Percentiles rank a stretch among this genome's conserved stretches.
Conservation (phyloP, 1,139 yeast species). For the Lodderomyces theae region DNA sequence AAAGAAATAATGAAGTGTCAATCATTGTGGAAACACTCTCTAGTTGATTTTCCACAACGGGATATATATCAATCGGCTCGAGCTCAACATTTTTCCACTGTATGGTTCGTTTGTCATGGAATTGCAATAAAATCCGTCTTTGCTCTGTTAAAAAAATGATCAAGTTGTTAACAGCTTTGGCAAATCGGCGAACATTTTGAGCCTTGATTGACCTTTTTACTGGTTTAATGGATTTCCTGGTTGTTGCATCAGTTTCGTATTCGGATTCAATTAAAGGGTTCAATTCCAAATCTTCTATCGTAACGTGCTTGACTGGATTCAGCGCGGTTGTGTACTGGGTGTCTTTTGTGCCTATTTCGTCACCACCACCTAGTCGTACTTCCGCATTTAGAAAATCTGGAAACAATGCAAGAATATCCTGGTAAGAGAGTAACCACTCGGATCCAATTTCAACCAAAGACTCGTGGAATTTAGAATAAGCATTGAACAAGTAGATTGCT, state of each 20-base stretch:
- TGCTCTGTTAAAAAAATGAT: conserved; percentile 58
- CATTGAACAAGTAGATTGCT: conserved; percentile 33
- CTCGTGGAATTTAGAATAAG: conserved; percentile 38
- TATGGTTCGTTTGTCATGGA: conserved; percentile 34
- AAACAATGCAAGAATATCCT: conserved; percentile 35
- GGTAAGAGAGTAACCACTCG: conserved; percentile 41
- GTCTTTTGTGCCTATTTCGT: conserved; percentile 2
- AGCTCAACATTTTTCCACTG: conserved; percentile 47
- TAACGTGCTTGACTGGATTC: conserved; percentile 28
- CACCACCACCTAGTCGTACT: conserved; percentile 6
- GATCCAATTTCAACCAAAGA: conserved; percentile 41
- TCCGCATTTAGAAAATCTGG: conserved; percentile 41
- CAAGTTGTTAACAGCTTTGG: conserved; percentile 48
- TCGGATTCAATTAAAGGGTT: conserved; percentile 12
- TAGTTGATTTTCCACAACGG: conserved; percentile 17
- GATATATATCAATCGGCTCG: conserved; percentile 40
- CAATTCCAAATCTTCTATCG: conserved; percentile 25
- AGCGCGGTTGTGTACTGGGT: conserved; percentile 2
- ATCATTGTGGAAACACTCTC: conserved; percentile 47
- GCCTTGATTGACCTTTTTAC: conserved; percentile 16
- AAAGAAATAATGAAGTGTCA: conserved; percentile 76
- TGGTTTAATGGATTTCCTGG: conserved; percentile 16
- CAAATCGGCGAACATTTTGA: conserved; percentile 26
- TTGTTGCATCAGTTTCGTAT: conserved; percentile 21
- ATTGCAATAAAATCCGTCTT: conserved; percentile 45